Base-by-base conservation (phyloP, 2,329 filamentous ascomycete genomes). In the Cercospora sp. region DNA sequence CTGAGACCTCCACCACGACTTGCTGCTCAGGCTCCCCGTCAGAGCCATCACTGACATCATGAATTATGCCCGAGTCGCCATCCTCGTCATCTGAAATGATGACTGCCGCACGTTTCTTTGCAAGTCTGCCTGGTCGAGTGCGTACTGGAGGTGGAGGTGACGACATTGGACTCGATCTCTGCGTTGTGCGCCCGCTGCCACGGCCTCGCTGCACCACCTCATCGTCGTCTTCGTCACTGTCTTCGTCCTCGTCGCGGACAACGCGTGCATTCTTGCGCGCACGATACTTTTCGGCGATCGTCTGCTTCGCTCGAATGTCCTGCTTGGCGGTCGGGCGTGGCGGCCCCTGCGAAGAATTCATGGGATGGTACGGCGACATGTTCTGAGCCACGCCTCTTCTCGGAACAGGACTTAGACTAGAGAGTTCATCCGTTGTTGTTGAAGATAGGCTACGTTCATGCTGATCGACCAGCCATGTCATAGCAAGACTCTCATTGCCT, bases 401-500 rank as follows among this genome's bases (percentile, higher is more conserved):
- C 21, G 67, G 66, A 1, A 72, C 65, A 6, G 75, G 74, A 62
- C 68, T 76, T 24, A 66, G 70, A 62, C 6, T 65, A 9, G 45
- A 32, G 1, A 78, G 69, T 43, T 76, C 73, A 67, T 78, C 77
- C 2, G 49, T 18, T 32, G 66, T 62, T 59, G 26, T n/a, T 18
- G 26, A 37, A 40, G 34, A 28, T n/a, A n/a, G 26, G 18, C 40
- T 37, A 10, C 58, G 55, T 30, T 74, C 70, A 3, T 82, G 78
- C 13, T 77, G 71, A n/a, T 76, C 76, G 2, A 80, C 80, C 45
- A 89, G 73, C 62, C 81, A 78, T 2, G 81, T 80, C 67, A 86
- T 79, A 1, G 89, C 86, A 73, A 87, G 84, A 24, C 87, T 83
- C 66, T 83, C 85, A 68, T 87, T 84, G 1, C 86, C 85, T 21